Evolutionary conservation across 257 asterid genomes (phyloP).

Genomic region (Solanum verrucosum): DNA sequence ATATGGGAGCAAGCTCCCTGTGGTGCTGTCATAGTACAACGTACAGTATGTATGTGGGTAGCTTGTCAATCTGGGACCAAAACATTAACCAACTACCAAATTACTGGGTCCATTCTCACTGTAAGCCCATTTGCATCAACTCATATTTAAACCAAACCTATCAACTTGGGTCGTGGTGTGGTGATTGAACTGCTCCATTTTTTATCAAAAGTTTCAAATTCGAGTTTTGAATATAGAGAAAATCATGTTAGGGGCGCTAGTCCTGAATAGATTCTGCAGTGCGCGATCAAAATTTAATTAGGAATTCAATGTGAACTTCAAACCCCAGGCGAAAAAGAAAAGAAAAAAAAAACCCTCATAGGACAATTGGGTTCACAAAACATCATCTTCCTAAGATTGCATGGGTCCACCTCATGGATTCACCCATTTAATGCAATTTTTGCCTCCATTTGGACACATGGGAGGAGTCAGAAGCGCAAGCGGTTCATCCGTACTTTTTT

Average conservation of each 20-base stretch:
- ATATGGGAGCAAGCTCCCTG: background rate
- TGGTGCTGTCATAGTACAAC: background rate
- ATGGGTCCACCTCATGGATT: background rate
- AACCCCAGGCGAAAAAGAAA: too few species aligned
- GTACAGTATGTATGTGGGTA: background rate
- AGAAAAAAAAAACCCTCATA: background rate
- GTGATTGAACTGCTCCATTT: too few species aligned
- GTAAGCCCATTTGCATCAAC: background rate
- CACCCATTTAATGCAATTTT: background rate
- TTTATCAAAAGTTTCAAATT: too few species aligned
- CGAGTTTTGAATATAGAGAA: too few species aligned
- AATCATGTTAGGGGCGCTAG: rapidly evolving
- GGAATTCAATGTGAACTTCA: rapidly evolving
- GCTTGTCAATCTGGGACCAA: background rate
- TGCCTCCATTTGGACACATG: background rate
- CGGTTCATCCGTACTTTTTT: background rate
- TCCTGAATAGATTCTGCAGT: rapidly evolving
- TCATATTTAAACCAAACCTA: background rate
- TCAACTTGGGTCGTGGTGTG: background rate
- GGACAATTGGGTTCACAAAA: background rate
- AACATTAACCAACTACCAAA: background rate
- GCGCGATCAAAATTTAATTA: too few species aligned
- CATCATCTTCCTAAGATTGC: background rate
- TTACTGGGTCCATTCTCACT: background rate
- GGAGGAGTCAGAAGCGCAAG: background rate